Percentiles rank a stretch among this genome's conserved stretches.
phyloP scores from a whole-genome alignment of 345 rosid species.

The Melaleuca alternifolia region DNA sequence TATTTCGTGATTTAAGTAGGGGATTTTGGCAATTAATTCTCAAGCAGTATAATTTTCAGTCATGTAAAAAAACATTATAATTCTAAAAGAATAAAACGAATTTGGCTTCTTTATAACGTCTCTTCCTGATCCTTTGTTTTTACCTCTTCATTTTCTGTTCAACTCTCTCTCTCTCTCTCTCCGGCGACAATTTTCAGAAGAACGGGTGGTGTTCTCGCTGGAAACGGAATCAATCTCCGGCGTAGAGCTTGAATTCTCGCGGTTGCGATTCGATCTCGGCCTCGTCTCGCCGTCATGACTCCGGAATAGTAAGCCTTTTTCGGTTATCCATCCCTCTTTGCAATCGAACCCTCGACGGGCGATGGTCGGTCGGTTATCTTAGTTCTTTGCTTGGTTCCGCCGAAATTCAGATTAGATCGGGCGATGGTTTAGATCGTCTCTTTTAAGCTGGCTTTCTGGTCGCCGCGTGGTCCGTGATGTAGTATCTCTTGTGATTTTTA shows the following conservation, averaged over 20 bases:
- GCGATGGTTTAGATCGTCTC: neutral
- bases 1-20: too few species aligned
- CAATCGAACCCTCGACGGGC: neutral
- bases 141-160: neutral
- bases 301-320: slow-evolving; percentile 72
- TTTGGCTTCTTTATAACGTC: neutral
- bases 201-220: slow-evolving; percentile 3
- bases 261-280: slow-evolving; percentile 1
- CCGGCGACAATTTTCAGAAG: slow-evolving; percentile 18
- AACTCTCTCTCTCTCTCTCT: slow-evolving; percentile 2
- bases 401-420: neutral
- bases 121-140: neutral
- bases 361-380: slow-evolving; percentile 12
- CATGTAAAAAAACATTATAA: neutral
- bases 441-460: neutral
- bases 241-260: neutral
- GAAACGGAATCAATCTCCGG: neutral
- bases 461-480: neutral
- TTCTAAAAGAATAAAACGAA: neutral
- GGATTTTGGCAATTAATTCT: too few species aligned
- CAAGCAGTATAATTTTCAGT: too few species aligned
- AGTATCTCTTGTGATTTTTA: neutral
- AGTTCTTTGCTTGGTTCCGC: neutral
- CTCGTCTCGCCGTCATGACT: slow-evolving; percentile 48
- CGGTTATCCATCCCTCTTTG: neutral